Base-by-base conservation (phyloP, 2,329 filamentous ascomycete species). In the Trichophyton mentagrophytes region DNA sequence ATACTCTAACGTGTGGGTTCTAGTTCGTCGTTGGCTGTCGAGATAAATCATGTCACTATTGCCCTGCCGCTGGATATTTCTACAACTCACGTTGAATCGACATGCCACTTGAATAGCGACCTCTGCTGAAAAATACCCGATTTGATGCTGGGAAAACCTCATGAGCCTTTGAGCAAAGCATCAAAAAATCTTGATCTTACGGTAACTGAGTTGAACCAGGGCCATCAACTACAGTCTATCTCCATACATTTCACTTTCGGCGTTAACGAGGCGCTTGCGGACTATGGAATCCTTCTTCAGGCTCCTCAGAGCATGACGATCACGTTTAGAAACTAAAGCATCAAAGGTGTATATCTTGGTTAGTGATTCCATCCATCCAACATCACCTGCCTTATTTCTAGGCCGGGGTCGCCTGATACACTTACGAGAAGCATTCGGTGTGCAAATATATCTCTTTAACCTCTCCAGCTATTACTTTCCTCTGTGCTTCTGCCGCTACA, bases 341-440 rank as follows among this genome's bases (percentile, higher is more conserved):
- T 42, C 13, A 17, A 17, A 42, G 9, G n/a, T 6, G n/a, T 44
- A 6, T 44, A 17, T 15, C 40, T 7, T 44, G 40, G 40, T 44
- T 44, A 44, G 40, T 8, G 40, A 17, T 44, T 44, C 6, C 15
- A 44, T 44, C 13, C 38, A n/a, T 44, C 15, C 40, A 44, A 44
- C 5, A 44, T 8, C 3, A 1, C 3, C 9, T 13, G 33, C 33
- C 11, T 13, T 38, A 38, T 7, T 38, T 13, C 11, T 3, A 38
- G 3, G 4, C 2, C n/a, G 40, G 40, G 40, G n/a, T 7, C 6
- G 15, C 2, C 15, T 6, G 40, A 17, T 6, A 20, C 15, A 74
- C 75, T 74, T 66, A 78, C 64, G 72, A 74, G 63, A 80, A 80
- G 60, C 76, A 71, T 67, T 80, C 78, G 22, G 73, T 72, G 67